Conservation (phyloP, 1,284 basidiomycete species). For the Schizopora paradoxa region DNA sequence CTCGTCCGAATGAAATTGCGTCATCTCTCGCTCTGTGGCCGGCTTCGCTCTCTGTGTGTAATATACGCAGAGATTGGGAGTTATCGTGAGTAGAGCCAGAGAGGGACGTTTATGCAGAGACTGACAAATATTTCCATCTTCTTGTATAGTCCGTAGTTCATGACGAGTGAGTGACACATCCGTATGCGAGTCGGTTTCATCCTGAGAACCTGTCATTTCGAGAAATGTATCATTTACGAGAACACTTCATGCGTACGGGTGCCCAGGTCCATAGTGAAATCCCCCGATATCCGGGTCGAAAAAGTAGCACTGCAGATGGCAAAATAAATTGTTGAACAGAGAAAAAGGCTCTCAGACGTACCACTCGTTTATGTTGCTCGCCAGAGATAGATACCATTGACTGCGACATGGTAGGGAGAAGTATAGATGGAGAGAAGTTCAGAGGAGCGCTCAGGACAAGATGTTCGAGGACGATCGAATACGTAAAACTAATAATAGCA, state of each 20-base stretch:
- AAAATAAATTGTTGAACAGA: constrained; percentile 75
- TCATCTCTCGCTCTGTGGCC: constrained; percentile 97
- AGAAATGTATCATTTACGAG: constrained; percentile 16
- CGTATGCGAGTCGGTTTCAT: constrained; percentile 98
- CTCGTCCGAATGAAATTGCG: constrained; percentile 92
- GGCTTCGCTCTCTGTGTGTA: constrained; percentile 86
- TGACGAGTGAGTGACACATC: constrained; percentile 99
- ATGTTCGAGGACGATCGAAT: constrained; percentile 9
- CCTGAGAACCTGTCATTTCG: constrained; percentile 32
- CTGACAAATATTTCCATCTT: constrained; percentile 96
- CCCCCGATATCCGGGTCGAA: constrained; percentile 98
- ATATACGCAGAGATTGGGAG: constrained; percentile 5
- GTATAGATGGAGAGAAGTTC: neutral
- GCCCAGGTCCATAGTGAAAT: constrained; percentile 96
- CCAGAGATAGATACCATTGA: constrained; percentile 67
- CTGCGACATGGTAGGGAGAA: constrained; percentile 34
- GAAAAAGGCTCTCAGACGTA: constrained; percentile 36
- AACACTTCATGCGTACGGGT: constrained; percentile 49
- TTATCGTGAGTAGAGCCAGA: neutral
- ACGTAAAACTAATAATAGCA: neutral
- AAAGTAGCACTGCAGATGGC: constrained; percentile 78
- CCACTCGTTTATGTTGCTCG: constrained; percentile 83
- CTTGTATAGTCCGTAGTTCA: constrained; percentile 98
- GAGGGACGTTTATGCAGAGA: constrained; percentile 20
- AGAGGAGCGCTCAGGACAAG: constrained; percentile 6